A percentile compares a stretch with the other conserved stretches of the same genome.
These are phyloP conservation scores for Hsuehochloa calcarea DNA, from an alignment of 176 grass and related monocot species.

Conservation along the genomic window DNA sequence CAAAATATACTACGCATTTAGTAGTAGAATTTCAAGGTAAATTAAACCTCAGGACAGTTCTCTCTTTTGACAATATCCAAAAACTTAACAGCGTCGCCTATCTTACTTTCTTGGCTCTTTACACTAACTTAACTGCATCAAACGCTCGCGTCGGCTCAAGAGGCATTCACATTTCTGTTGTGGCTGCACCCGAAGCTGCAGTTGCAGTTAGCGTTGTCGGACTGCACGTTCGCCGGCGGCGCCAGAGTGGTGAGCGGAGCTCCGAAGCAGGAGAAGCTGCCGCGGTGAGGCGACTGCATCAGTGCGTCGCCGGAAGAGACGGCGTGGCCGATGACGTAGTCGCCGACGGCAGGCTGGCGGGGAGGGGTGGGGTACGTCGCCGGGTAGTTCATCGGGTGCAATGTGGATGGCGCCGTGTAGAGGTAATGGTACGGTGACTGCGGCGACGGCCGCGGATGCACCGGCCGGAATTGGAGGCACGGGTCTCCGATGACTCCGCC, in stretches of 20 bases:
- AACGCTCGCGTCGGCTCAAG: constrained; percentile 25
- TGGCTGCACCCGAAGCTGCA: constrained; percentile 47
- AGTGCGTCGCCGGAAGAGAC: constrained; percentile 36
- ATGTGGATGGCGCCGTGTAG: constrained; percentile 50
- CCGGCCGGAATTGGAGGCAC: constrained; percentile 46
- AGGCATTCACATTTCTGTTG: constrained; percentile 40
- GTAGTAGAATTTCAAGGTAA: constrained; percentile 13
- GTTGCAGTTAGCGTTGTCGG: constrained; percentile 51
- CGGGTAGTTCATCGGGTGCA: constrained; percentile 54
- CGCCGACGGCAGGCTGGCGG: constrained; percentile 37
- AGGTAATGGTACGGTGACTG: constrained; percentile 48
- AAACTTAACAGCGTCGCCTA: constrained; percentile 19
- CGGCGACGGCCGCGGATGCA: constrained; percentile 53
- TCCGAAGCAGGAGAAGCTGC: constrained; percentile 44
- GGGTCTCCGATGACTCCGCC: constrained; percentile 40
- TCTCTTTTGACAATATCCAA: constrained; percentile 15
- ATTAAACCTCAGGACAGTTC: neutral
- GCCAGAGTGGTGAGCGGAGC: constrained; percentile 9
- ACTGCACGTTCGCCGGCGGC: constrained; percentile 7
- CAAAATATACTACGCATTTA: constrained; percentile 7
- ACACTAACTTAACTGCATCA: constrained; percentile 33
- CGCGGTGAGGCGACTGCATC: constrained; percentile 10
- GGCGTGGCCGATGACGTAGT: constrained; percentile 82
- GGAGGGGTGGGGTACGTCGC: constrained; percentile 48
- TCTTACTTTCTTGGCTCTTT: constrained; percentile 34